phyloP scores from a whole-genome alignment of 371 early-diverging fungal species.

The Saksenaea oblongispora region DNA sequence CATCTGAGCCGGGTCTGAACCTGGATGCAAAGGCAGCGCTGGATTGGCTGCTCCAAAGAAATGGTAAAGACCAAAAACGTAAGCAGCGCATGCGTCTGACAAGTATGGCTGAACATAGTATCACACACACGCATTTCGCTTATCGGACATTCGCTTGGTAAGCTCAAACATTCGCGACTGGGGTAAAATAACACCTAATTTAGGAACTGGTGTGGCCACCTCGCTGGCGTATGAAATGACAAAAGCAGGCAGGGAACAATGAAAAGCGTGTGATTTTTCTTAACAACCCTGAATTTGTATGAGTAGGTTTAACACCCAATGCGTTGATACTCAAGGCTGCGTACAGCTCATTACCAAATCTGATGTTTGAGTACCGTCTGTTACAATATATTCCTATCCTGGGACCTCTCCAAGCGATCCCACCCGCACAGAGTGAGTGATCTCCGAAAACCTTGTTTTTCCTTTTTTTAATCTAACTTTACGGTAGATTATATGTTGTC shows the following conservation, averaged over 20 bases:
- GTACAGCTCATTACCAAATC: constrained; percentile 40
- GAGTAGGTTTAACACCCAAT: constrained; percentile 34
- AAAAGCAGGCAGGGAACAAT: constrained; percentile 21
- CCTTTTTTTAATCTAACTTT: background rate
- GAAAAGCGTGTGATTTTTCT: no score
- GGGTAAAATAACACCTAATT: background rate
- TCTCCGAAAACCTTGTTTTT: constrained; percentile 2
- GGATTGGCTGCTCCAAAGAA: constrained; percentile 35
- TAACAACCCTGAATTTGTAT: no score
- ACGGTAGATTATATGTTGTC: constrained; percentile 33
- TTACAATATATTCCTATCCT: constrained; percentile 35
- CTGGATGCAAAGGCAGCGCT: constrained; percentile 39
- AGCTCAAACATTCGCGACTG: background rate
- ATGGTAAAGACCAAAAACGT: constrained; percentile 24
- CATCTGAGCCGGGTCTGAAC: constrained; percentile 39
- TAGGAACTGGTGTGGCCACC: constrained; percentile 49
- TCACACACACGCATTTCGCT: constrained; percentile 32
- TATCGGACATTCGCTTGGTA: constrained; percentile 51
- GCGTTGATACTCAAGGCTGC: constrained; percentile 46
- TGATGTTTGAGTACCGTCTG: constrained; percentile 45
- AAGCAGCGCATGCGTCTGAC: background rate
- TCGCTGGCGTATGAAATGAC: constrained; percentile 41
- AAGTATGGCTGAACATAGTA: constrained; percentile 16
- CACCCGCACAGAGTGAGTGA: constrained; percentile 33
- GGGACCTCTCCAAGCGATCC: constrained; percentile 30